phyloP scores from a whole-genome alignment of 805 yeast species.

The Lipomyces lipofer region DNA sequence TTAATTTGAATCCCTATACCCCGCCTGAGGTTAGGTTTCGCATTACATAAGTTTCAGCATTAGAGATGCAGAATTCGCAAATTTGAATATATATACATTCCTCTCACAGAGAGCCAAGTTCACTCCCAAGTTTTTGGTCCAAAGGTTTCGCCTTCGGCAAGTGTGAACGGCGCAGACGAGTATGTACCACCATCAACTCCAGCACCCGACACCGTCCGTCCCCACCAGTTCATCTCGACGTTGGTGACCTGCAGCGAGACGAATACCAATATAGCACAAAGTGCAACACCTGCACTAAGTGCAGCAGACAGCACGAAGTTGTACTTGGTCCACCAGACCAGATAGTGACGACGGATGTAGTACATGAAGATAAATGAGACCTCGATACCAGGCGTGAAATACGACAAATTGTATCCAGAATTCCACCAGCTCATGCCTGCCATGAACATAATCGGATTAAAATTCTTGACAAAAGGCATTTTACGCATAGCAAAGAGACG shows the following conservation, averaged over 20 bases:
- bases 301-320: conserved; percentile 57
- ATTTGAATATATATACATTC: neutral
- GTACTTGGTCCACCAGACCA: conserved; percentile 57
- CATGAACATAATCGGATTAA: conserved; percentile 22
- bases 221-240: conserved; percentile 62
- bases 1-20: no score
- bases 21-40: no score
- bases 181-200: conserved; percentile 32
- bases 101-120: conserved; percentile 1
- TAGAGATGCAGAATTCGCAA: conserved; percentile 4
- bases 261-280: conserved; percentile 59
- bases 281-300: conserved; percentile 62
- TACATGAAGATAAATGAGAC: conserved; percentile 43
- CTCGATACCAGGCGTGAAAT: conserved; percentile 27
- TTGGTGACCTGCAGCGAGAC: conserved; percentile 52
- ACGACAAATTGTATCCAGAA: conserved; percentile 24
- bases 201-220: conserved; percentile 45
- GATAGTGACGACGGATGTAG: conserved; percentile 49
- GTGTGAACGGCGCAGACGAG: neutral
- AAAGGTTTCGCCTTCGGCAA: conserved; percentile 39
- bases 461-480: conserved; percentile 16
- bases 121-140: conserved; percentile 7
- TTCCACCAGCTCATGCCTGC: conserved; percentile 26
- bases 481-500: conserved; percentile 5
- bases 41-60: no score